Evolutionary conservation across 148 eudicot species (phyloP).

Genomic region (Pouteria glomerata): DNA sequence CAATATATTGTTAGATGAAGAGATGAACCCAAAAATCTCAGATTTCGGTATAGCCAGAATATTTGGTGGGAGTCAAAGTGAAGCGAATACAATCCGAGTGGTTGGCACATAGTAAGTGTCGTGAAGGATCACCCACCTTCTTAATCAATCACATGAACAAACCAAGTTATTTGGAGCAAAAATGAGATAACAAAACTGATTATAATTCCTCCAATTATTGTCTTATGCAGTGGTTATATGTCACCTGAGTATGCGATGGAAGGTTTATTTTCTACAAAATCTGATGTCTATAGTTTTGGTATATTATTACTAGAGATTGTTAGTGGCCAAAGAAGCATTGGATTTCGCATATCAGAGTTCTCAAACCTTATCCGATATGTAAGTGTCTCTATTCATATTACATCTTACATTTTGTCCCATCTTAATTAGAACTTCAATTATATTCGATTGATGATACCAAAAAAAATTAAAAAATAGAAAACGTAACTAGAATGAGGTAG

Average conservation of each 20-base stretch:
- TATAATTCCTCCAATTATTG: background rate
- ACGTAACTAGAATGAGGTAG: too few relatives aligned
- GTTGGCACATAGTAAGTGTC: constrained; percentile 22
- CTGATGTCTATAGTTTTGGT: background rate
- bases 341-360: background rate
- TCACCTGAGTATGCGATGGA: background rate
- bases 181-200: too few relatives aligned
- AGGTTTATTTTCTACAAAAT: background rate
- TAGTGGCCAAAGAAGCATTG: background rate
- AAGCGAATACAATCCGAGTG: constrained; percentile 16
- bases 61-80: constrained; percentile 20
- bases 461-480: too few relatives aligned
- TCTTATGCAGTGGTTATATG: background rate
- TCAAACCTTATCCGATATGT: background rate
- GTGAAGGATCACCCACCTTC: background rate
- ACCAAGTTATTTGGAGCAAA: background rate
- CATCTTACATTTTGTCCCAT: too few relatives aligned
- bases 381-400: background rate
- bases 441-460: too few relatives aligned
- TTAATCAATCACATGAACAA: background rate
- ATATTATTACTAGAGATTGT: constrained; percentile 6
- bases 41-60: constrained; percentile 47
- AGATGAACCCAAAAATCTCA: constrained; percentile 34
- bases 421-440: too few relatives aligned
- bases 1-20: constrained; percentile 26